phyloP scores from a whole-genome alignment of 345 rosid genomes.

The Bruguiera gymnorhiza region DNA sequence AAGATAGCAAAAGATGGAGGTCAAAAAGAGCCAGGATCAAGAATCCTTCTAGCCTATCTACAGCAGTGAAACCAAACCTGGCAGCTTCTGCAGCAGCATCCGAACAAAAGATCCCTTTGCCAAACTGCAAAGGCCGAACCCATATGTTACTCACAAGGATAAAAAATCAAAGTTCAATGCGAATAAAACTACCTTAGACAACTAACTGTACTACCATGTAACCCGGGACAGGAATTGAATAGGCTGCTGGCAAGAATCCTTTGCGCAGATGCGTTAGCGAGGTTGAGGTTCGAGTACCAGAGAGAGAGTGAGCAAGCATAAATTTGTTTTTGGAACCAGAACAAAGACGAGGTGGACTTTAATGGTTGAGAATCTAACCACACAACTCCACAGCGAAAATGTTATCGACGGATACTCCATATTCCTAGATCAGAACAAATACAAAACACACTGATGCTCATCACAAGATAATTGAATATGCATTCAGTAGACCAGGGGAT shows the following conservation, averaged over 20 bases:
- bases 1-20: not conserved
- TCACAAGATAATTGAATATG: not conserved
- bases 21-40: slow-evolving; percentile 36
- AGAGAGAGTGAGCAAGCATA: not conserved
- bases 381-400: too few species aligned
- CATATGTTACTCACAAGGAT: not conserved
- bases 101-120: slow-evolving; percentile 76
- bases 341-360: too few species aligned
- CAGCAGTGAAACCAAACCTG: slow-evolving; percentile 65
- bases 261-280: slow-evolving; percentile 62
- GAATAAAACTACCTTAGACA: too few species aligned
- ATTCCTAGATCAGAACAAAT: too few species aligned
- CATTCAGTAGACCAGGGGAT: not conserved
- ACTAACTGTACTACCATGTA: slow-evolving; percentile 43
- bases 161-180: not conserved
- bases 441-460: too few species aligned
- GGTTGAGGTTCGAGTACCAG: slow-evolving; percentile 62
- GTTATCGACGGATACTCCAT: too few species aligned
- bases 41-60: slow-evolving; percentile 79
- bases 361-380: not conserved
- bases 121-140: slow-evolving; percentile 42
- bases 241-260: slow-evolving; percentile 67
- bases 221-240: slow-evolving; percentile 64
- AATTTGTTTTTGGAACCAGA: not conserved
- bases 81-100: slow-evolving; percentile 92